Base-by-base conservation (phyloP, 495 filamentous ascomycete species). In the Coniosporium apollinis region DNA sequence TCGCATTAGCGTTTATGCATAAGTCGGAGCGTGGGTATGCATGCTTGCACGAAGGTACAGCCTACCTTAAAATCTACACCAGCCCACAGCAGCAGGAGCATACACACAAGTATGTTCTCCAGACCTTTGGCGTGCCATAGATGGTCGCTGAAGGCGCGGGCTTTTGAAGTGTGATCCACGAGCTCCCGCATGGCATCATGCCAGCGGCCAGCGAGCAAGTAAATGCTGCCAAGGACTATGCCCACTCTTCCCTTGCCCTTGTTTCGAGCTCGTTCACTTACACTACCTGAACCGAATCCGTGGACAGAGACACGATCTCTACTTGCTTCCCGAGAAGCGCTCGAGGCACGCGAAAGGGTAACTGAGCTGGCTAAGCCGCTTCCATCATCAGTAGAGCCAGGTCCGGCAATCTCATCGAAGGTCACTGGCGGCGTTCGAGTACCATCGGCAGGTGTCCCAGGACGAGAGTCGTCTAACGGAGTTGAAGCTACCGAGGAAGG, bases 121-220 rank as follows among this genome's bases (percentile, higher is more conserved):
- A 96, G 66, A 3, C 81, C 85, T 58, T 96, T 99, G 9, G 79
- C 89, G 63, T 96, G 82, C 89, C 89, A 99, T 5, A 94, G 52
- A 61, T 93, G 81, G 55, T 96, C 89, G 51, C 80, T 86, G 44
- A 76, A 72, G 22, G 71, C 73, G 51, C 79, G 80, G 11, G 84
- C 80, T 42, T 75, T 69, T 8, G 71, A 69, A 5, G 78, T 82
- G 31, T 76, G 78, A 35, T 94, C 86, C 17, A 73, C 61, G 20
- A 94, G 66, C 52, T 94, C 83, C 50, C 74, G 83, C 19, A 96
- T 47, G 13, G 91, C 86, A 61, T 94, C 85, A 20, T 68, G 70
- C 82, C 86, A 92, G 42, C 82, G 68, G 21, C 89, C 89, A 42
- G 83, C 80, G 47, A 80, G 71, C 38, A 99, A 69, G 54, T 87